These are phyloP conservation scores for Camellia oleifera DNA, from an alignment of 179 eudicot species.

Conservation along the genomic window DNA sequence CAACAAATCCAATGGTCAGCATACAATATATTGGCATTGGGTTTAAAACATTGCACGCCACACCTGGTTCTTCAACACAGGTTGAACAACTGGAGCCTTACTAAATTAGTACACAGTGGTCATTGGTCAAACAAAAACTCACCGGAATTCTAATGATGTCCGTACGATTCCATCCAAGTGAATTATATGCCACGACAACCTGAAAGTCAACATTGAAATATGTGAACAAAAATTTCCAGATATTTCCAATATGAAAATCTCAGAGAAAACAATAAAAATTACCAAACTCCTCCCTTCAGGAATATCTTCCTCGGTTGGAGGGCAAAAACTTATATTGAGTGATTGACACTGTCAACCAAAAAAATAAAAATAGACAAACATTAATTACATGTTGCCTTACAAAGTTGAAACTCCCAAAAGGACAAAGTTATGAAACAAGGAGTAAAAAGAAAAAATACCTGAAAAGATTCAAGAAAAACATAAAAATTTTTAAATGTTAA, in stretches of 20 bases:
- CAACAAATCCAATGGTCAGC: neutral
- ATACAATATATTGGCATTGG: neutral
- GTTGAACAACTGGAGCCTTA: conserved; percentile 8
- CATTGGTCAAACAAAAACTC: conserved; percentile 18
- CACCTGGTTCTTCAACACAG: conserved; percentile 1
- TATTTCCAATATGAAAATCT: neutral
- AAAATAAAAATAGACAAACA: neutral
- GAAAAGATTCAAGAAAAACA: too few relatives aligned
- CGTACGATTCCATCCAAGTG: conserved; percentile 88
- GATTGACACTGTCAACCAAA: conserved; percentile 64
- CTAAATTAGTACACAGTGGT: neutral
- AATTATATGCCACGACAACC: conserved; percentile 83
- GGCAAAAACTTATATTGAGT: conserved; percentile 87
- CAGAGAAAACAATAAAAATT: conserved; percentile 17
- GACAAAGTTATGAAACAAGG: too few relatives aligned
- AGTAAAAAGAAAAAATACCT: too few relatives aligned
- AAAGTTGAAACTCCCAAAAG: too few relatives aligned
- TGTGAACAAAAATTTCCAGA: neutral
- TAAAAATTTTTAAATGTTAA: too few relatives aligned
- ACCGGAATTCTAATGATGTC: conserved; percentile 77
- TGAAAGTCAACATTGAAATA: conserved; percentile 28
- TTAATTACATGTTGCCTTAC: too few relatives aligned
- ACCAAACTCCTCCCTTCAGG: conserved; percentile 79
- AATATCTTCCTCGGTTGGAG: conserved; percentile 71
- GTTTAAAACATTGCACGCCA: neutral